Conservation (phyloP, 2,329 filamentous ascomycete species). For the Diaporthe vexans region DNA sequence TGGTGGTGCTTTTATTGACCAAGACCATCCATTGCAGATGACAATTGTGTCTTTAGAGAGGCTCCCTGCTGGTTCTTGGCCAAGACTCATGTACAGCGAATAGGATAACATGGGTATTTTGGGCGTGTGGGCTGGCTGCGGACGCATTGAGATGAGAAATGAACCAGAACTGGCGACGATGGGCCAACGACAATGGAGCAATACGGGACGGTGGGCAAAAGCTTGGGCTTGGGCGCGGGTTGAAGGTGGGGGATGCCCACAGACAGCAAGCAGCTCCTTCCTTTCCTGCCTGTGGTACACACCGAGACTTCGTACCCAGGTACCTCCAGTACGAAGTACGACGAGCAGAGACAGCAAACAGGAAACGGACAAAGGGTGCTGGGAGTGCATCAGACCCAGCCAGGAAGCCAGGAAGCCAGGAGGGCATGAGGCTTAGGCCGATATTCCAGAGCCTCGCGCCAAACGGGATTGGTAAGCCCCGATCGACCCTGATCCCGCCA, state of each 20-base stretch:
- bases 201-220: not conserved
- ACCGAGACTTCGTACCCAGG: not conserved
- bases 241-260: not conserved
- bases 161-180: not conserved
- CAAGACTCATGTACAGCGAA: not conserved
- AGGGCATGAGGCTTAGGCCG: not conserved
- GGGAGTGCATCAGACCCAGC: no score
- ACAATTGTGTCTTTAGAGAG: not conserved
- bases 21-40: not conserved
- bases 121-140: not conserved
- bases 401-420: no score
- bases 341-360: not conserved
- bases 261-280: not conserved
- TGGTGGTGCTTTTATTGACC: no score
- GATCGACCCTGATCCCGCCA: not conserved
- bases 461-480: slow-evolving; percentile 20
- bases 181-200: not conserved
- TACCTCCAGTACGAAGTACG: not conserved
- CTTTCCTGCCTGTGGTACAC: not conserved
- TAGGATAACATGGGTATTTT: not conserved
- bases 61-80: not conserved
- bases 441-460: slow-evolving; percentile 5
- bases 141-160: slow-evolving; percentile 28
- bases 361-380: not conserved
- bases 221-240: not conserved